Conservation (phyloP, 495 filamentous ascomycete genomes). For the Penicillium nucicola region DNA sequence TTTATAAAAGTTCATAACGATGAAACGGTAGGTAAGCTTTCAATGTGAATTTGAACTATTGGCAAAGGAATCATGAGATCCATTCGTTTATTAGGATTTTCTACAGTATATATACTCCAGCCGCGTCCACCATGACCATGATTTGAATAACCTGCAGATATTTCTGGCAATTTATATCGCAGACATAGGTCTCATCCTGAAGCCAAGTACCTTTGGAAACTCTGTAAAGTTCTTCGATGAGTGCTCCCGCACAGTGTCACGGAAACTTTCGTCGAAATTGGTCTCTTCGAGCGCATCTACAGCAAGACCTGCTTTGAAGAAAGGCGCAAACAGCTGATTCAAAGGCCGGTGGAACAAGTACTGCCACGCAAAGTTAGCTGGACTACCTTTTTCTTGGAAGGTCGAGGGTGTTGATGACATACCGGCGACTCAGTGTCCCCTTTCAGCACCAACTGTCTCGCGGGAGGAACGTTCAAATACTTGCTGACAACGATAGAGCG, state of each 20-base stretch:
- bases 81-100: too few relatives aligned
- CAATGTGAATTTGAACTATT: too few relatives aligned
- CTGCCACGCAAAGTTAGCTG: not conserved
- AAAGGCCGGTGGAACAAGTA: not conserved
- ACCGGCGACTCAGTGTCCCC: not conserved
- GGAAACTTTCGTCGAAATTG: not conserved
- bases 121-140: too few relatives aligned
- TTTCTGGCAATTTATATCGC: too few relatives aligned
- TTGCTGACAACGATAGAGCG: conserved; percentile 3
- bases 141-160: too few relatives aligned
- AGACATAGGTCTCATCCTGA: not conserved
- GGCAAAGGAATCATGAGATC: too few relatives aligned
- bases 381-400: too few relatives aligned
- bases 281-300: not conserved
- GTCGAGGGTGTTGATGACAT: not conserved
- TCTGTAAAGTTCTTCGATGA: conserved; percentile 1
- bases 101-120: too few relatives aligned
- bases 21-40: too few relatives aligned
- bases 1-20: too few relatives aligned
- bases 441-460: conserved; percentile 2
- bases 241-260: not conserved
- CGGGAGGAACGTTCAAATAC: conserved; percentile 1
- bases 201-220: conserved; percentile 5
- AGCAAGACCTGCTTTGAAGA: not conserved
- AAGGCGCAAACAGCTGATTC: not conserved